phyloP scores from a whole-genome alignment of 2,329 filamentous ascomycete species.

The Aspergillus sp. region DNA sequence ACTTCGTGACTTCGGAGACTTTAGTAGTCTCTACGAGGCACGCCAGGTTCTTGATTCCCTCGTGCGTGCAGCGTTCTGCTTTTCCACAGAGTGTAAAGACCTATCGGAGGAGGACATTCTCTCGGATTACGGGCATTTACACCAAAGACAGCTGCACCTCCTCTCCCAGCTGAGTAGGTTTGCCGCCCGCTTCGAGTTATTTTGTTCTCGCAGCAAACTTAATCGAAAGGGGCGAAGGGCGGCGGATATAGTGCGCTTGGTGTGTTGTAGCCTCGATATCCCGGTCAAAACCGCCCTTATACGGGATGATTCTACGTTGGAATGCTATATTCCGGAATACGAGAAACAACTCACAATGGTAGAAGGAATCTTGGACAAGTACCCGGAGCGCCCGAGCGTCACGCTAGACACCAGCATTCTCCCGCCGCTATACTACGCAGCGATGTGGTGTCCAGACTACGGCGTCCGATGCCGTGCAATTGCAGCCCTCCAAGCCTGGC shows the following conservation, averaged over 20 bases:
- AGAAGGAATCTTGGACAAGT: background rate
- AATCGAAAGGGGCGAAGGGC: slow-evolving; percentile 12
- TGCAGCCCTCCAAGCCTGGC: background rate
- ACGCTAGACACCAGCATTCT: background rate
- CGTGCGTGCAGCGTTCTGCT: background rate
- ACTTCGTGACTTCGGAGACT: background rate
- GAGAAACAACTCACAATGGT: background rate
- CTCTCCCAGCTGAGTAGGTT: background rate
- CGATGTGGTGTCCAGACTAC: background rate
- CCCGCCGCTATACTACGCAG: background rate
- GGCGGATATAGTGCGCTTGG: slow-evolving; percentile 16
- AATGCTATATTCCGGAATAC: slow-evolving; percentile 7
- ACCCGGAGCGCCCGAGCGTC: background rate
- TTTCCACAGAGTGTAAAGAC: background rate
- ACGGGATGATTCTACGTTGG: slow-evolving; percentile 2
- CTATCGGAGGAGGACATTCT: background rate
- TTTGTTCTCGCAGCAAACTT: background rate
- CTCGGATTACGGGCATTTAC: background rate
- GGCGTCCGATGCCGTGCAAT: background rate
- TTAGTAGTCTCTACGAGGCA: background rate
- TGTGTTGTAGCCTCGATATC: slow-evolving; percentile 8
- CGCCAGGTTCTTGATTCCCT: background rate
- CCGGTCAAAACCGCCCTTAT: slow-evolving; percentile 14
- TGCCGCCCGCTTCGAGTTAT: background rate
- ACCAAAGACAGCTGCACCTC: background rate